Evolutionary conservation across 768 basidiomycete species (phyloP), one percentile per base, ranked within the genome.

Genomic region (Pilatotrama ljubarskyi): DNA sequence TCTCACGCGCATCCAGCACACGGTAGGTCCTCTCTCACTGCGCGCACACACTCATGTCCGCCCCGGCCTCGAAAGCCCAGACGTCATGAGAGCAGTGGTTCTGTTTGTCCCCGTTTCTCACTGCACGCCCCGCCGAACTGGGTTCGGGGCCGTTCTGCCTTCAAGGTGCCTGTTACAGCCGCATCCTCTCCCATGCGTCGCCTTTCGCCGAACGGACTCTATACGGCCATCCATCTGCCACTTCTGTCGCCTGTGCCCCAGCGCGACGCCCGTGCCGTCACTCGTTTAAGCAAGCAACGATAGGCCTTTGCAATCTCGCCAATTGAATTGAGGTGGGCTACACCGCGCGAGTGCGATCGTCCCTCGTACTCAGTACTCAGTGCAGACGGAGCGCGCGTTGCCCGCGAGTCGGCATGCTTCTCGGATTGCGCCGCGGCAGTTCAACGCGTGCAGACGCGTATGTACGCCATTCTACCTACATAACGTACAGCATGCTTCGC

Each of bases 91-190:
- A 25, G 26, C 24, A 18, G 25, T 26, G 41, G 36, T 29, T 29
- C 18, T 32, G 18, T 18, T 37, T 35, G 35, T 3, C 29, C 37
- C 55, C 24, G 36, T 10, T 38, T 50, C 55, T 37, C 47, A 57
- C 47, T 42, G 36, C 47, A 17, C 22, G n/a, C 37, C 47, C 55
- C 47, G 18, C 6, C 18, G 29, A 41, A 37, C 47, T 49, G 55
- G 47, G 55, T 24, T 50, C 29, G 55, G 47, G 47, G 55, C 25
- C 18, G 4, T 36, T 32, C 25, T 11, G 37, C 47, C 36, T 51
- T 41, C 25, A 5, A 10, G 17, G 53, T 50, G 53, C 53, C 59
- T 55, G 47, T 59, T 59, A 37, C 58, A 53, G 44, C 42, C 37
- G n/a, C 37, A 14, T n/a, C n/a, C 17, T 1, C 40, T 22, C 36